Evolutionary conservation across 2,329 filamentous ascomycete genomes (phyloP).

Genomic region (Diaporthe sp.): DNA sequence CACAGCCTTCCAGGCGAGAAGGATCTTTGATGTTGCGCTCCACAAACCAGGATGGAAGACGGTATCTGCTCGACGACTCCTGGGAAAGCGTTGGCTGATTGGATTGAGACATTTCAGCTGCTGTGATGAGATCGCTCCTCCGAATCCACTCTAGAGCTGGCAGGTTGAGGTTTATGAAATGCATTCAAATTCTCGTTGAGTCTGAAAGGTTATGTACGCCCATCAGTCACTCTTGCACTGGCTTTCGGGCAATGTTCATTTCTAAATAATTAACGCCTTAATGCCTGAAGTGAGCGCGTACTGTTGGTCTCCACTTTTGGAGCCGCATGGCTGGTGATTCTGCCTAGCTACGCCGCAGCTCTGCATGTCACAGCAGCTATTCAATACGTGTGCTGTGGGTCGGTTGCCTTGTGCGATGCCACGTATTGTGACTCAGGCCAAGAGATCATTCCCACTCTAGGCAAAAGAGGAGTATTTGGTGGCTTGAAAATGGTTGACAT

Average conservation of each 20-base stretch:
- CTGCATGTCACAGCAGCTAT: not conserved
- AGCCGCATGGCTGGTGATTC: constrained; percentile 13
- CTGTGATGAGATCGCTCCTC: not conserved
- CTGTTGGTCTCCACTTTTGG: constrained; percentile 13
- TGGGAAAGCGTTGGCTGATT: not conserved
- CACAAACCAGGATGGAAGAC: not conserved
- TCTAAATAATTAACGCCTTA: not conserved
- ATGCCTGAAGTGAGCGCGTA: not conserved
- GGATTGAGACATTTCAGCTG: not conserved
- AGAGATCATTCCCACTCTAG: not conserved
- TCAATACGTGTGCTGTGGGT: constrained; percentile 22
- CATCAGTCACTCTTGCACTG: not conserved
- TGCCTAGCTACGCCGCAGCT: constrained; percentile 20
- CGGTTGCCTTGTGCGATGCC: not conserved
- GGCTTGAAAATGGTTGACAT: not conserved
- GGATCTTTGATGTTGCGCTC: constrained; percentile 14
- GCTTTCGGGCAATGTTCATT: not conserved
- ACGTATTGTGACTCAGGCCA: constrained; percentile 27
- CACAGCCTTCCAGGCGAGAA: not conserved
- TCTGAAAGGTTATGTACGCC: too few relatives aligned
- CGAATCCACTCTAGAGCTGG: not conserved
- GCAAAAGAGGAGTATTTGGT: not conserved
- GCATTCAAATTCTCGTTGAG: not conserved
- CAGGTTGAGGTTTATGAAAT: not conserved
- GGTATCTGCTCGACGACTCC: not conserved